Conservation (phyloP, 2,329 filamentous ascomycete species). For the Orbilia oligospora region DNA sequence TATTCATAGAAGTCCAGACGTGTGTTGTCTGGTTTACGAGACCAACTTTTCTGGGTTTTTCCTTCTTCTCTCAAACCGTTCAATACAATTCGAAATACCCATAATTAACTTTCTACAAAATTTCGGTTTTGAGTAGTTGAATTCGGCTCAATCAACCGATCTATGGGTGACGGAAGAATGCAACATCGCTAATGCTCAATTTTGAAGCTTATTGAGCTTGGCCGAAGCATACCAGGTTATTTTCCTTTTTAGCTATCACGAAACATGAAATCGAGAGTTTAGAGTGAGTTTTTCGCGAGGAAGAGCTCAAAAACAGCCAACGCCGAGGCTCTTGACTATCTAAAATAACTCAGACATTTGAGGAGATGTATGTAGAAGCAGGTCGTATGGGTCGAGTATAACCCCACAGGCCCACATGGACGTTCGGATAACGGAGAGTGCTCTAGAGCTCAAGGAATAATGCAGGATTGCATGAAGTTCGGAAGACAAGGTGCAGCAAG, state of each 20-base stretch:
- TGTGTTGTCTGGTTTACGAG: too few species aligned
- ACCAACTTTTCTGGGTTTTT: too few species aligned
- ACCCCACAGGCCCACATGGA: background rate
- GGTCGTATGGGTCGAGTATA: background rate
- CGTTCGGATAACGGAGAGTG: slow-evolving; percentile 1
- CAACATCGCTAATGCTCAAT: slow-evolving; percentile 16
- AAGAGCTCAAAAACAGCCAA: background rate
- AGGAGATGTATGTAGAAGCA: background rate
- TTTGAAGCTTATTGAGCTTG: slow-evolving; percentile 17
- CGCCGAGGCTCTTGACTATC: background rate
- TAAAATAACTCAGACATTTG: background rate
- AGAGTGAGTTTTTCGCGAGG: background rate
- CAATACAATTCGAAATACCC: background rate
- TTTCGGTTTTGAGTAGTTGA: background rate
- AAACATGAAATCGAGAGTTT: background rate
- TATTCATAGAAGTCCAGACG: too few species aligned
- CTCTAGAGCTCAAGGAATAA: background rate
- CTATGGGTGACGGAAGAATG: background rate
- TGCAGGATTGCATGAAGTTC: slow-evolving; percentile 12
- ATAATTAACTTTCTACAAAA: background rate
- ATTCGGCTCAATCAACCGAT: slow-evolving; percentile 5
- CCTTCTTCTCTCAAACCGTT: too few species aligned
- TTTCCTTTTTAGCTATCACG: background rate
- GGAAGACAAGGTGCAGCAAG: background rate
- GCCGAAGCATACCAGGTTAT: background rate